Percentiles rank a stretch among this genome's conserved stretches.
Evolutionary conservation across 176 grass and related monocot species (phyloP).

Genomic region (Puya raimondii): DNA sequence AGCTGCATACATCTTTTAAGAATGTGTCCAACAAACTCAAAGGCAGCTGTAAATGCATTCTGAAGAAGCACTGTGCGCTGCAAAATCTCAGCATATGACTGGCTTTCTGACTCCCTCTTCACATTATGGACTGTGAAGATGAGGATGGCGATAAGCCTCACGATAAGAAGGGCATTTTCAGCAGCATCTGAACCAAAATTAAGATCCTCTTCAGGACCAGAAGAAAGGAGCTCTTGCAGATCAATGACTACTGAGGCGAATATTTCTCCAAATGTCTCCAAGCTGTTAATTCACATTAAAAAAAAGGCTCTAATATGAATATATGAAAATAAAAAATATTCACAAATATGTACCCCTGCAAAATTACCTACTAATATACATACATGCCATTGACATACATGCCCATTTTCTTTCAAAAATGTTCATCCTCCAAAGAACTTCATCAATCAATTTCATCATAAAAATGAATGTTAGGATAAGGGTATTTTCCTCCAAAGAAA

Average conservation of each 20-base stretch:
- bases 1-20: slow-evolving; percentile 60
- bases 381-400: too few relatives aligned
- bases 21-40: slow-evolving; percentile 68
- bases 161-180: slow-evolving; percentile 56
- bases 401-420: too few relatives aligned
- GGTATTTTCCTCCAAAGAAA: too few relatives aligned
- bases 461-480: too few relatives aligned
- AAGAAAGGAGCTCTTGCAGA: slow-evolving; percentile 72
- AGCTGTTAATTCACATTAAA: slow-evolving; percentile 32
- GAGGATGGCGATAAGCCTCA: slow-evolving; percentile 59
- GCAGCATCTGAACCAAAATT: slow-evolving; percentile 60
- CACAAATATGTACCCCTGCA: too few relatives aligned
- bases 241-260: slow-evolving; percentile 45
- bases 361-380: too few relatives aligned
- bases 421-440: too few relatives aligned
- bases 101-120: slow-evolving; percentile 52
- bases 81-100: slow-evolving; percentile 74
- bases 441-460: too few relatives aligned
- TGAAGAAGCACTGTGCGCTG: slow-evolving; percentile 70
- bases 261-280: slow-evolving; percentile 85
- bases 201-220: slow-evolving; percentile 57
- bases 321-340: too few relatives aligned
- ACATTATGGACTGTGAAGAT: slow-evolving; percentile 94
- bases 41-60: slow-evolving; percentile 67
- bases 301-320: not conserved